Evolutionary conservation across 129 eudicot species (phyloP).

Genomic region (Oenanthe sinensis): DNA sequence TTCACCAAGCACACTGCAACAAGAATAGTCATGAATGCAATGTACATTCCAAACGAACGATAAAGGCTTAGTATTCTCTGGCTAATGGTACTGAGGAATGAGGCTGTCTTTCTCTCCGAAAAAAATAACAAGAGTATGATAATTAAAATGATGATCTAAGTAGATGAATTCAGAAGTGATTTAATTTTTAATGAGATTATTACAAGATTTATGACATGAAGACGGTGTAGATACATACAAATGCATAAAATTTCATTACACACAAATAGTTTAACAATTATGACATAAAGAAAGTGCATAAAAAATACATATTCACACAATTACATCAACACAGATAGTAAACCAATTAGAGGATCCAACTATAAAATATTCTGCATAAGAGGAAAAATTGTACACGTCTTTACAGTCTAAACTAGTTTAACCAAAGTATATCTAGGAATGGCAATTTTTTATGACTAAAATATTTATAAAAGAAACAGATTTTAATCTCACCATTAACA

Average conservation of each 20-base stretch:
- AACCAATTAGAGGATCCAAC: not conserved
- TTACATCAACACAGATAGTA: not conserved
- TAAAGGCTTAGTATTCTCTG: slow-evolving; percentile 61
- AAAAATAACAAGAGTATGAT: slow-evolving; percentile 5
- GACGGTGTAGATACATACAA: not conserved
- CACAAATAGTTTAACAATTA: not conserved
- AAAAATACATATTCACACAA: not conserved
- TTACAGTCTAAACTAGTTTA: not conserved
- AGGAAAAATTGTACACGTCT: not conserved
- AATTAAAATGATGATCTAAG: not conserved
- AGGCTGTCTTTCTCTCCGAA: slow-evolving; percentile 83
- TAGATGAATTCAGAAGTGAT: slow-evolving; percentile 8
- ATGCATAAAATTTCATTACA: not conserved
- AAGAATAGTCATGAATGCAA: slow-evolving; percentile 76
- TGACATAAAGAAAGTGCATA: no score
- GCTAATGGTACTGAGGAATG: slow-evolving; percentile 79
- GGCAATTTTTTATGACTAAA: not conserved
- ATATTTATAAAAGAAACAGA: not conserved
- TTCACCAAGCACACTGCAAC: slow-evolving; percentile 67
- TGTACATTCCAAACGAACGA: slow-evolving; percentile 82
- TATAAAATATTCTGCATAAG: not conserved
- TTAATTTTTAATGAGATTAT: not conserved
- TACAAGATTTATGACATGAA: not conserved
- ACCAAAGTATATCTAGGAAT: not conserved
- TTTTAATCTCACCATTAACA: slow-evolving; percentile 11